Evolutionary conservation across 441 rosid genomes (phyloP).

Genomic region (Croton laevigatus): DNA sequence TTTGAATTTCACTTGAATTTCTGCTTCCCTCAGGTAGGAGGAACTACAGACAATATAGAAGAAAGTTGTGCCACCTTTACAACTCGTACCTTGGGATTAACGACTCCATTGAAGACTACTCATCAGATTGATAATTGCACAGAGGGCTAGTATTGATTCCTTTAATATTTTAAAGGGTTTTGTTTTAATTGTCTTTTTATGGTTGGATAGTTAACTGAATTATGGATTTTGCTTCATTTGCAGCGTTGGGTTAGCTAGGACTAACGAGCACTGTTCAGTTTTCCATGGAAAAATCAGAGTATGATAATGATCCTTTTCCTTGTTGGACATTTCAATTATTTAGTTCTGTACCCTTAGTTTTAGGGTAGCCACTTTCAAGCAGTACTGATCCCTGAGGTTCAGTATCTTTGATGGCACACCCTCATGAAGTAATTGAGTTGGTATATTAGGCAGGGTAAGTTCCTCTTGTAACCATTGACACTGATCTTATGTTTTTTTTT

Average conservation of each 20-base stretch:
- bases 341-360: background rate
- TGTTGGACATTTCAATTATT: conserved; percentile 1
- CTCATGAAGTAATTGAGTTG: background rate
- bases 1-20: background rate
- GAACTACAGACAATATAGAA: conserved; percentile 83
- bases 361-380: background rate
- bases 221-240: conserved; percentile 26
- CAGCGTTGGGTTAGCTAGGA: conserved; percentile 84
- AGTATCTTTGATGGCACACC: background rate
- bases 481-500: conserved; percentile 4
- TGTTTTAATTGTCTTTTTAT: conserved; percentile 14
- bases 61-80: conserved; percentile 89
- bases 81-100: conserved; percentile 65
- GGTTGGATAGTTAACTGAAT: conserved; percentile 3
- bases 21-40: conserved; percentile 62
- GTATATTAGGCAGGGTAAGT: background rate
- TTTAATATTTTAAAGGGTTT: background rate
- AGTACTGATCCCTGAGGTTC: background rate
- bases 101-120: conserved; percentile 63
- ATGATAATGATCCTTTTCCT: conserved; percentile 22
- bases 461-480: conserved; percentile 2
- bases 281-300: conserved; percentile 77
- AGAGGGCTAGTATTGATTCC: conserved; percentile 71
- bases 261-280: conserved; percentile 71
- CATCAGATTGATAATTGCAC: conserved; percentile 97